Conservation (phyloP, 2,329 filamentous ascomycete genomes). For the Diplodia scrobiculata region DNA sequence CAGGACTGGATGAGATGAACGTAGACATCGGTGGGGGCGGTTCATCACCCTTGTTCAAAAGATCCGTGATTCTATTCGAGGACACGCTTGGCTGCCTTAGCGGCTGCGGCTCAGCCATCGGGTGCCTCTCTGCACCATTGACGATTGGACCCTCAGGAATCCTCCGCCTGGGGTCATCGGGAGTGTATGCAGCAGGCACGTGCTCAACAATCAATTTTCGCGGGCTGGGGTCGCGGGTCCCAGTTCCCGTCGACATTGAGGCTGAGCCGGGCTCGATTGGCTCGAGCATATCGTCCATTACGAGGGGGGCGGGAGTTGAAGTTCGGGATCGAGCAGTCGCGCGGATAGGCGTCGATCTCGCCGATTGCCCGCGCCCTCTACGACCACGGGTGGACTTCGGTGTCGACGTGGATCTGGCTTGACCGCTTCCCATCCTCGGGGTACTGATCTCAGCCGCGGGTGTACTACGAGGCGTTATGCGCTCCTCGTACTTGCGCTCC, state of each 20-base stretch:
- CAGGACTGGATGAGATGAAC: conserved; percentile 24
- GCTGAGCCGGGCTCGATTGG: conserved; percentile 12
- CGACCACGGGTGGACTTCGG: conserved; percentile 21
- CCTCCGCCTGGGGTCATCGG: neutral
- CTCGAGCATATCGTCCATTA: conserved; percentile 7
- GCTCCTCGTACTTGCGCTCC: conserved; percentile 14
- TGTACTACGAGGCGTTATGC: conserved; percentile 1
- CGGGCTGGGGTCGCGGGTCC: conserved; percentile 18
- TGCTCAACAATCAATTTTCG: conserved; percentile 32
- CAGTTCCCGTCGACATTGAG: conserved; percentile 25
- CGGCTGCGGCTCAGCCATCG: conserved; percentile 6
- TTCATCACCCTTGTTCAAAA: conserved; percentile 43
- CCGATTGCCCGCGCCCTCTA: conserved; percentile 9
- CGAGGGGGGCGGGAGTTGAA: conserved; percentile 15
- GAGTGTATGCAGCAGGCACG: conserved; percentile 31
- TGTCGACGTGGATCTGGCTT: conserved; percentile 12
- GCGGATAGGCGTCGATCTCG: conserved; percentile 22
- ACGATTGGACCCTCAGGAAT: neutral
- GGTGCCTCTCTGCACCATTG: conserved; percentile 1
- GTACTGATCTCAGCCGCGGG: conserved; percentile 9
- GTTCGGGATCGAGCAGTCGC: conserved; percentile 7
- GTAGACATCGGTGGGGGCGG: conserved; percentile 8
- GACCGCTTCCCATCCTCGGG: conserved; percentile 10
- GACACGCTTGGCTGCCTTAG: conserved; percentile 34
- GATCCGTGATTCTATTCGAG: conserved; percentile 44